Evolutionary conservation across 192 early-diverging fungal species (phyloP).

Genomic region (Fimicolochytrium jonesii): DNA sequence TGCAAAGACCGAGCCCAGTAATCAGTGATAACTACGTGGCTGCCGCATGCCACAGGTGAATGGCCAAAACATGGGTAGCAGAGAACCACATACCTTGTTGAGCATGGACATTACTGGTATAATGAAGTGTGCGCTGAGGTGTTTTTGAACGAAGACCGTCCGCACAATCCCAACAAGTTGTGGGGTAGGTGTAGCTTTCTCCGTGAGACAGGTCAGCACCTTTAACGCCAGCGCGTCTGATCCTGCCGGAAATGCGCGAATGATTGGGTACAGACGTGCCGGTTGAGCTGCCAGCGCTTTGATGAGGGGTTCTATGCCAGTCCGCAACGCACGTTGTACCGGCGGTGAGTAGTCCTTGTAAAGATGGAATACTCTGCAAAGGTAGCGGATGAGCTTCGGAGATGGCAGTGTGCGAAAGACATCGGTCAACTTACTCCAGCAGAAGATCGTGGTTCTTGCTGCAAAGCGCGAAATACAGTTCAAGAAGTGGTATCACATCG

Average conservation of each 20-base stretch:
- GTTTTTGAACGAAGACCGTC: slow-evolving; percentile 41
- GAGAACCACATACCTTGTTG: slow-evolving; percentile 49
- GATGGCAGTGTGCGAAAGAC: background rate
- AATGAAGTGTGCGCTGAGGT: slow-evolving; percentile 64
- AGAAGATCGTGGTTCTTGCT: slow-evolving; percentile 69
- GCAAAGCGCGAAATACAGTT: slow-evolving; percentile 74
- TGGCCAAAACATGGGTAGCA: background rate
- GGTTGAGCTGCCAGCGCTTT: slow-evolving; percentile 52
- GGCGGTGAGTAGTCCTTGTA: slow-evolving; percentile 35
- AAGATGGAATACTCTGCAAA: slow-evolving; percentile 46
- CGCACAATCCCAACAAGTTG: slow-evolving; percentile 57
- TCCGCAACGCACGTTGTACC: slow-evolving; percentile 52
- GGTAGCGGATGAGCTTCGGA: background rate
- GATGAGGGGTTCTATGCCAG: slow-evolving; percentile 61
- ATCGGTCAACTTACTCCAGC: slow-evolving; percentile 34
- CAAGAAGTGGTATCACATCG: slow-evolving; percentile 63
- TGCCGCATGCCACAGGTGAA: background rate
- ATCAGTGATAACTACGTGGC: background rate
- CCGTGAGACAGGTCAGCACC: slow-evolving; percentile 61
- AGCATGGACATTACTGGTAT: slow-evolving; percentile 62
- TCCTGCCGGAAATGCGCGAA: slow-evolving; percentile 67
- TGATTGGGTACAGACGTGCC: slow-evolving; percentile 46
- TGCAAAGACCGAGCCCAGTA: slow-evolving; percentile 5
- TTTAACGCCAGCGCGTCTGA: slow-evolving; percentile 63
- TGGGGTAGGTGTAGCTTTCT: slow-evolving; percentile 46